Base-by-base conservation (phyloP, 495 filamentous ascomycete species). In the Cetradonia linearis region DNA sequence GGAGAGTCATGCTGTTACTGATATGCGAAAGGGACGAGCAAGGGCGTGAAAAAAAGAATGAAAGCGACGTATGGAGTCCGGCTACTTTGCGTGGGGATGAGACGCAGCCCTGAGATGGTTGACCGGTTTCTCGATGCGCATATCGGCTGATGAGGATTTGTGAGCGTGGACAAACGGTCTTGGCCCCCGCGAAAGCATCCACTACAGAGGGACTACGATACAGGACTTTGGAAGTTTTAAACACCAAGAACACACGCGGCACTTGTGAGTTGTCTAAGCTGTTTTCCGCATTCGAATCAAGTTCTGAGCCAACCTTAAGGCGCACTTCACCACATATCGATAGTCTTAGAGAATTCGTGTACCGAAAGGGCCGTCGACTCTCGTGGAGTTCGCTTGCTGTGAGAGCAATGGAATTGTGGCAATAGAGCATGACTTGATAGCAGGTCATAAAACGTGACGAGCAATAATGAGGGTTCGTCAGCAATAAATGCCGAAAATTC, bases 1-100 rank as follows among this genome's bases (percentile, higher is more conserved):
- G 25, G 42, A 46, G 42, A 46, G 42, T 46, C 42, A 23, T 46
- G n/a, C 42, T 46, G 25, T 46, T 46, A 46, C 42, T 46, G 42
- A 46, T 46, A 20, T 46, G 42, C 25, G 25, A 20, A 46, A 46
- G 42, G 10, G 10, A 23, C 42, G 42, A 46, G 42, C 8, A 46
- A 11, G 42, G 42, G 20, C 42, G 25, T 46, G 8, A 46, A 10
- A 46, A 46, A 11, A 20, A 20, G 20, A n/a, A 46, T 46, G 8
- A 46, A 10, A 46, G 42, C 25, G 20, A 46, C 3, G 42, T 10
- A 20, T 23, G 9, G 42, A 46, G 42, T 46, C 13, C 42, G 8
- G 42, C 0, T 46, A 46, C 42, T 23, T 25, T 46, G 42, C 9
- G 20, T 8, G 42, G 42, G 20, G 42, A 44, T 2, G 18, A 23